A percentile compares a stretch with the other conserved stretches of the same genome.
Evolutionary conservation across 139 green algal genomes (phyloP).

Genomic region (Spirogloea muscicola): DNA sequence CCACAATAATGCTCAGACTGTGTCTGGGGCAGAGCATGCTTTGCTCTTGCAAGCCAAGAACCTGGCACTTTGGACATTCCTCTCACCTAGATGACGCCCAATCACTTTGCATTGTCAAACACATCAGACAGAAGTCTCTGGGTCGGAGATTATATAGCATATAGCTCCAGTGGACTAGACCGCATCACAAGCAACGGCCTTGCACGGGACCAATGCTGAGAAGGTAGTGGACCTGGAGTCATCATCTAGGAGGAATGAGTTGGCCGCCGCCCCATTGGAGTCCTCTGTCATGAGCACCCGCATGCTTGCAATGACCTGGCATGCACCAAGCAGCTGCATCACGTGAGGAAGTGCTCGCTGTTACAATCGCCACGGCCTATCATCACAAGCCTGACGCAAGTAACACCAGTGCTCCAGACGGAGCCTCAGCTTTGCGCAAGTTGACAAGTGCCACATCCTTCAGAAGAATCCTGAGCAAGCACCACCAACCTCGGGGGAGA

Average conservation of each 20-base stretch:
- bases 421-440: too few species aligned
- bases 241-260: conserved; percentile 97
- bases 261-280: conserved; percentile 51
- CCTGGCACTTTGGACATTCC: too few species aligned
- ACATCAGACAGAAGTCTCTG: neutral
- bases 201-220: conserved; percentile 39
- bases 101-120: too few species aligned
- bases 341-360: too few species aligned
- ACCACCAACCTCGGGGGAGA: conserved; percentile 60
- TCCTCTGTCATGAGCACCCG: conserved; percentile 86
- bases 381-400: too few species aligned
- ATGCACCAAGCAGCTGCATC: too few species aligned
- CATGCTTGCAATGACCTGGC: conserved; percentile 70
- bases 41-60: too few species aligned
- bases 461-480: neutral
- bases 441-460: neutral
- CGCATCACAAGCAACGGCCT: neutral
- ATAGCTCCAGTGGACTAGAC: neutral
- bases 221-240: conserved; percentile 63
- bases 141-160: neutral
- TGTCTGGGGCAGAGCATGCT: neutral
- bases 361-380: too few species aligned
- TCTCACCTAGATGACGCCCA: too few species aligned
- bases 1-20: neutral
- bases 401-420: too few species aligned